These are phyloP conservation scores for Murraya paniculata DNA, from an alignment of 345 rosid species.

Conservation along the genomic window DNA sequence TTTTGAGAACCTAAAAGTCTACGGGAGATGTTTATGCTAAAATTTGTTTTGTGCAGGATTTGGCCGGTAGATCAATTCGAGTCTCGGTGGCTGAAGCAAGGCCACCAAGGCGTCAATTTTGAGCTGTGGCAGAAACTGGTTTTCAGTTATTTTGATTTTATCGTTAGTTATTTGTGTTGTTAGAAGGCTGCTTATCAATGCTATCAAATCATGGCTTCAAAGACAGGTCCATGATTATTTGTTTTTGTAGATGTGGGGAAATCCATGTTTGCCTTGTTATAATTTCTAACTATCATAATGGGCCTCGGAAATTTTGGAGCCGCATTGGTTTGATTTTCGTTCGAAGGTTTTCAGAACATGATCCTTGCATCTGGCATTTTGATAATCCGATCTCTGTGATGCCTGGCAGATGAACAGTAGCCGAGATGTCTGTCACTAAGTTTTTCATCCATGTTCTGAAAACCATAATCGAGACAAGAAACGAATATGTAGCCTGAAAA, in stretches of 20 bases:
- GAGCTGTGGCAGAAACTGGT: not conserved
- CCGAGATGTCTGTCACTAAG: not conserved
- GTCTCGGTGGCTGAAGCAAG: constrained; percentile 81
- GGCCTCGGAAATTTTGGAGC: constrained; percentile 13
- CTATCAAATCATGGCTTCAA: not conserved
- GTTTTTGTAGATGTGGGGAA: not conserved
- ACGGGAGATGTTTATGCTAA: not conserved
- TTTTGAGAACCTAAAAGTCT: not conserved
- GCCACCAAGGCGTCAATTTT: constrained; percentile 21
- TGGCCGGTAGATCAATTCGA: constrained; percentile 85
- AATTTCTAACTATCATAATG: constrained; percentile 8
- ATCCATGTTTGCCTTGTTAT: not conserved
- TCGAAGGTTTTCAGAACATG: not conserved
- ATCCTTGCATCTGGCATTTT: not conserved
- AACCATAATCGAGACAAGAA: constrained; percentile 17
- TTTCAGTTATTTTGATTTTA: not conserved
- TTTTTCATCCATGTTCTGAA: constrained; percentile 17
- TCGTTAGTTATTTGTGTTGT: not conserved
- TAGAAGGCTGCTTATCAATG: not conserved
- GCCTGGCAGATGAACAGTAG: constrained; percentile 3
- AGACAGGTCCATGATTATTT: not conserved
- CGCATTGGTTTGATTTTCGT: constrained; percentile 4
- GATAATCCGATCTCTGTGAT: constrained; percentile 3
- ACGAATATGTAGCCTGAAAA: constrained; percentile 11
- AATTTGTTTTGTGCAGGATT: constrained; percentile 50